phyloP scores from a whole-genome alignment of 768 basidiomycete genomes.

The Psilocybe tampanensis region DNA sequence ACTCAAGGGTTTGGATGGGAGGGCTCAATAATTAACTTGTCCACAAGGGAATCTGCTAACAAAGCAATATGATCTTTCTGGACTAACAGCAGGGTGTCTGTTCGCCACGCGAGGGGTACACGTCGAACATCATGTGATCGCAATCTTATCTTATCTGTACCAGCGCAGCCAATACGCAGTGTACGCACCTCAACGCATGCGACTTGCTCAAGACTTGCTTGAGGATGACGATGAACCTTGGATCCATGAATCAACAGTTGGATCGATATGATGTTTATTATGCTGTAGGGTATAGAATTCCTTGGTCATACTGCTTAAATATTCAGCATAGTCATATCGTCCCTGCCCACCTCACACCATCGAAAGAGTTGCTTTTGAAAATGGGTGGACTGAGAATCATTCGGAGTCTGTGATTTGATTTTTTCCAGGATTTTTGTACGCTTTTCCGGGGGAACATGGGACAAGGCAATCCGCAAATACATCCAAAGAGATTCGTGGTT shows the following conservation, averaged over 20 bases:
- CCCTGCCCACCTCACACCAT: constrained; percentile 10
- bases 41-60: background rate
- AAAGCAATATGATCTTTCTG: background rate
- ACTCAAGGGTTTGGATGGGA: constrained; percentile 5
- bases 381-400: background rate
- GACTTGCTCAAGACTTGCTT: no score
- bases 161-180: no score
- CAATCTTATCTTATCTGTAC: constrained; percentile 18
- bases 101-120: constrained; percentile 24
- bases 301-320: no score
- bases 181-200: no score
- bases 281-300: no score
- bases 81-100: constrained; percentile 16
- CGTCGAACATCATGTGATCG: constrained; percentile 26
- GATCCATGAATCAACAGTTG: no score
- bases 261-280: no score
- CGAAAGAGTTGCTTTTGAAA: constrained; percentile 3
- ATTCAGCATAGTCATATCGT: no score
- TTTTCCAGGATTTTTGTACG: constrained; percentile 7
- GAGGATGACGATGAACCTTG: no score
- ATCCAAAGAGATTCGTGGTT: constrained; percentile 67
- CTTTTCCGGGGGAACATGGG: background rate
- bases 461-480: constrained; percentile 44
- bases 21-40: constrained; percentile 1
- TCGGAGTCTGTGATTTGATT: background rate